Base-by-base conservation (phyloP, 495 filamentous ascomycete genomes). In the Hypoxylon lienhwacheense region DNA sequence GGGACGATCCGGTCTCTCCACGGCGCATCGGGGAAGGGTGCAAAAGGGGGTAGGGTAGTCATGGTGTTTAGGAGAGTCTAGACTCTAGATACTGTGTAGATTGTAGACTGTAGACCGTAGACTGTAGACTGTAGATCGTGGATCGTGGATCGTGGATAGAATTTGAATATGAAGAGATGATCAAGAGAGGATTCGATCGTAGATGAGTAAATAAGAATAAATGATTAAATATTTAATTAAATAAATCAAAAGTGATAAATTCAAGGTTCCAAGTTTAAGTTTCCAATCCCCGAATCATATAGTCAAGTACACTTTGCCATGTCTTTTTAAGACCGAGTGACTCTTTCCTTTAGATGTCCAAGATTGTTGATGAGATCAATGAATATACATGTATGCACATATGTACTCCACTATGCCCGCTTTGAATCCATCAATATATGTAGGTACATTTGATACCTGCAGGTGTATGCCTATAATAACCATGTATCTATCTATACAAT, bases 21-120 rank as follows among this genome's bases (percentile, higher is more conserved):
- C 44, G 73, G 71, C n/a, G 79, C 71, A 33, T 84, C 77, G 16
- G 90, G 91, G 55, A 91, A 88, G 3, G 87, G 77, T 29, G 87
- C 88, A 66, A 95, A 77, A 19, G 81, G 76, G 19, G 89, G 89
- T 14, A 89, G 75, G 8, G 42, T 20, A 7, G 56, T 17, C 45
- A 57, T 55, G 5, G 37, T 59, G 39, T 36, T 14, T 12, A 7
- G 6, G n/a, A n/a, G n/a, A n/a, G n/a, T n/a, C n/a, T n/a, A n/a
- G n/a, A n/a, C n/a, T n/a, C n/a, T n/a, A n/a, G n/a, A n/a, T n/a
- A n/a, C n/a, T n/a, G n/a, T n/a, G n/a, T n/a, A n/a, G n/a, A n/a
- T n/a, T n/a, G n/a, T n/a, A n/a, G n/a, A n/a, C n/a, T n/a, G n/a
- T n/a, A n/a, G n/a, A n/a, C n/a, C n/a, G n/a, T n/a, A n/a, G n/a